Conservation (phyloP, 1,284 basidiomycete genomes). For the Fistulina hepatica region DNA sequence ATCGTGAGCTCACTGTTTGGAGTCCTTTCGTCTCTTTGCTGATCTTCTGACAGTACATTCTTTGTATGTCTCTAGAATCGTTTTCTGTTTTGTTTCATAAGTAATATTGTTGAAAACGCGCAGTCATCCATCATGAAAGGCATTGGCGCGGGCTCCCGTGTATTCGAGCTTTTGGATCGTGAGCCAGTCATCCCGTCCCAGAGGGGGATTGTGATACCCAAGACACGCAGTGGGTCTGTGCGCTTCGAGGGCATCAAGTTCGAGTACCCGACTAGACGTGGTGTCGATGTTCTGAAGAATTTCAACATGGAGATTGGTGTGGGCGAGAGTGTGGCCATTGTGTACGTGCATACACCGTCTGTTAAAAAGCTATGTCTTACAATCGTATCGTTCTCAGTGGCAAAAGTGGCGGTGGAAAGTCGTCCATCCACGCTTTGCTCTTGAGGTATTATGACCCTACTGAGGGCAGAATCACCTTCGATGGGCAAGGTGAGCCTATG, state of each 20-base stretch:
- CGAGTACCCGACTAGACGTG: slow-evolving; percentile 77
- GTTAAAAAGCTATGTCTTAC: slow-evolving; percentile 5
- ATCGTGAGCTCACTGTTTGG: slow-evolving; percentile 39
- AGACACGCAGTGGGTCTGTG: too few species aligned
- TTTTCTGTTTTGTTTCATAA: neutral
- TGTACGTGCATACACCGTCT: slow-evolving; percentile 42
- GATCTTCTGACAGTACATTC: slow-evolving; percentile 33
- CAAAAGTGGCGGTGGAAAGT: slow-evolving; percentile 85
- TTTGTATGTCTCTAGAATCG: slow-evolving; percentile 33
- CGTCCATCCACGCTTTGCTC: slow-evolving; percentile 81
- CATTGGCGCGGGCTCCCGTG: slow-evolving; percentile 84
- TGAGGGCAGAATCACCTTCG: slow-evolving; percentile 71
- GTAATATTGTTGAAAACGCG: neutral
- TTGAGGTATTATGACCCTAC: slow-evolving; percentile 91
- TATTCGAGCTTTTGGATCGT: slow-evolving; percentile 88
- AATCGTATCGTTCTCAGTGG: slow-evolving; percentile 39
- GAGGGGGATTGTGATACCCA: too few species aligned
- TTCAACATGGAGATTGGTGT: slow-evolving; percentile 69
- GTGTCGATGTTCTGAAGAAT: slow-evolving; percentile 68
- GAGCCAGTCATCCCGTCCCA: slow-evolving; percentile 59
- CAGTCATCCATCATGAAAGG: slow-evolving; percentile 82
- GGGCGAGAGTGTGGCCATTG: slow-evolving; percentile 85
- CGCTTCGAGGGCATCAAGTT: slow-evolving; percentile 72
- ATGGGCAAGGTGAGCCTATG: slow-evolving; percentile 59
- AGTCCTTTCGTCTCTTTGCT: slow-evolving; percentile 6